These are phyloP conservation scores for Ophiocordyceps unilateralis DNA, from an alignment of 2,329 filamentous ascomycete species.

Conservation along the genomic window DNA sequence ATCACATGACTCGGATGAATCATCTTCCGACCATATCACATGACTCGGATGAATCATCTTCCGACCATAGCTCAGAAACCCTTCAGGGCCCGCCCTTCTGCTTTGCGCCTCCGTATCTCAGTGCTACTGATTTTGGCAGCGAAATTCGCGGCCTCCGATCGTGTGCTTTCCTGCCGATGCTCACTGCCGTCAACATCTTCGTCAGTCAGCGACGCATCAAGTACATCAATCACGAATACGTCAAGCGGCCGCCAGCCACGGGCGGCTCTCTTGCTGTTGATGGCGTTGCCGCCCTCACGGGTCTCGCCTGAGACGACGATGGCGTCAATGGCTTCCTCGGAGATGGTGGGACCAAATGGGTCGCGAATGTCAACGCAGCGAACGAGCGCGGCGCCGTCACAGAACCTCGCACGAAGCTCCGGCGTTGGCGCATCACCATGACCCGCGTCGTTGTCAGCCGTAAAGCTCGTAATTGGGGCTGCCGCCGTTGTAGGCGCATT, in stretches of 20 bases:
- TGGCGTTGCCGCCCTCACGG: conserved; percentile 60
- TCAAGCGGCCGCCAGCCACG: conserved; percentile 62
- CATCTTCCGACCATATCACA: not conserved
- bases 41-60: not conserved
- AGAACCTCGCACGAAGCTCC: conserved; percentile 31
- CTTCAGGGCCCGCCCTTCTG: conserved; percentile 10
- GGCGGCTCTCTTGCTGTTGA: conserved; percentile 66
- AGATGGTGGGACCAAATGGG: conserved; percentile 78
- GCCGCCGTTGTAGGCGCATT: conserved; percentile 19
- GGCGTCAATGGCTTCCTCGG: conserved; percentile 58
- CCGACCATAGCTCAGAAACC: not conserved
- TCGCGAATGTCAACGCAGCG: conserved; percentile 78
- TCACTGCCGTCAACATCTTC: conserved; percentile 6
- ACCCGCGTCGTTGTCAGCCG: not conserved
- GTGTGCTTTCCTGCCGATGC: conserved; percentile 14
- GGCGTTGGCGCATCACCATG: conserved; percentile 1
- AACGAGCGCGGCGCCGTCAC: conserved; percentile 42
- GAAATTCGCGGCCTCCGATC: not conserved
- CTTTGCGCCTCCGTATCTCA: conserved; percentile 46
- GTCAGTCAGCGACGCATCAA: conserved; percentile 43
- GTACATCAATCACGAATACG: conserved; percentile 77
- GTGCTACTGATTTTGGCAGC: conserved; percentile 79
- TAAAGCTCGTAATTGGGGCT: conserved; percentile 2
- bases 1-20: not conserved
- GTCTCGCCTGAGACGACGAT: conserved; percentile 84